Evolutionary conservation across 192 early-diverging fungal genomes (phyloP), one percentile per base, ranked within the genome.

Genomic region (Backusella mclennaniae): DNA sequence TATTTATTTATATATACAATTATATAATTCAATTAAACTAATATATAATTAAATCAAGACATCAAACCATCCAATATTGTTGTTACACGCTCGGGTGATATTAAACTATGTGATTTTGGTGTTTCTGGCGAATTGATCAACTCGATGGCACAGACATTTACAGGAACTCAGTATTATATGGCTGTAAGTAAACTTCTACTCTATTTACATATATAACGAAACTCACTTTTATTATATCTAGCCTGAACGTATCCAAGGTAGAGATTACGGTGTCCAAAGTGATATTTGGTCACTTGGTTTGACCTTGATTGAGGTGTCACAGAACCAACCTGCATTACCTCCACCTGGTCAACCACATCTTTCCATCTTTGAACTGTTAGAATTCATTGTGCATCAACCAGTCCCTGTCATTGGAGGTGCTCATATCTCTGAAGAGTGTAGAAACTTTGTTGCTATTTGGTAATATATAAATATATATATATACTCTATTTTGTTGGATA

Each of bases 21-120:
- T 1, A 53, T 53, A 53, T n/a, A 7, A 11, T 8, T 56, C 33
- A 56, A 11, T 23, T 23, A 6, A 1, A 26, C 8, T 59, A 59
- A 26, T 53, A 21, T 9, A 53, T 23, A 8, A 53, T 53, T 5
- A 19, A 23, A 33, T 33, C 33, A 33, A 59, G 98, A 99, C 78
- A 90, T 99, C 81, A 99, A 99, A 84, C 98, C 98, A 15, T 97
- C 95, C 33, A 99, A 99, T 82, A 97, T 99, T 75, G 81, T 99
- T 56, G 87, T 98, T 4, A 96, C 97, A 33, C 88, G 90, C 52
- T 82, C 86, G 6, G 98, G 98, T 17, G 88, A 95, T 76, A 93
- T 99, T 77, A 99, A 99, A 79, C 88, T 99, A 31, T 97, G 95
- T 67, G 97, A 99, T 82, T 97, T 99, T 85, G 97, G 97, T 33